Evolutionary conservation across 2,329 filamentous ascomycete genomes (phyloP), one percentile per base, ranked within the genome.

Genomic region (Monosporascus sp.): DNA sequence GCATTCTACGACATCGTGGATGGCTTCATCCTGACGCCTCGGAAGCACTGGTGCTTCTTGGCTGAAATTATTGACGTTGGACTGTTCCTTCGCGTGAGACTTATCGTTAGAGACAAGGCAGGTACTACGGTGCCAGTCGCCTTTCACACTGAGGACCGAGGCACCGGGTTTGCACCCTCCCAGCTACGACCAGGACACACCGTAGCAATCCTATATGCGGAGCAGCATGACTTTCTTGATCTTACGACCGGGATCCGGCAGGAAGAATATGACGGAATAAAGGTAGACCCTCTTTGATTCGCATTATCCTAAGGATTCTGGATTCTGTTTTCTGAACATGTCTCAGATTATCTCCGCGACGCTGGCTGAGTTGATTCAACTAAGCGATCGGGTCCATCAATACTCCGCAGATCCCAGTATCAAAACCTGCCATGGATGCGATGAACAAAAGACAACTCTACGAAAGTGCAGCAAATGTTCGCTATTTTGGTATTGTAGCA

Each of bases 401-500:
- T 48, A 48, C n/a, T 48, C 24, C 11, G 9, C 7, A 5, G 27
- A 25, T 5, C 22, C 11, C 25, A n/a, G 46, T 8, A 34, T 37
- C 11, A 25, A 20, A 36, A 36, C 15, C 22, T 48, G 46, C 17
- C 46, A 48, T 20, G 46, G 46, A 7, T 48, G 46, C 25, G 46
- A 36, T 15, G 46, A 24, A 31, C 34, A 48, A n/a, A 48, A 11
- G 25, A 31, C n/a, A 34, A 3, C 17, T 6, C 7, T 31, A 14
- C 17, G n/a, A 34, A 48, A 17, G 25, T 48, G 46, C 37, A 9
- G 7, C 22, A 31, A 34, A 17, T 48, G 46, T 36, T 25, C 25
- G 15, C 37, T 34, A n/a, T 48, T 48, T 18, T 48, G 46, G 46
- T 48, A 48, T 48, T 48, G 46, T 34, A 48, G 6, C 46, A 34